Percentiles rank a stretch among this genome's conserved stretches.
These are phyloP conservation scores for Tilletiopsis washingtonensis DNA, from an alignment of 1,284 basidiomycete genomes.

Conservation along the genomic window DNA sequence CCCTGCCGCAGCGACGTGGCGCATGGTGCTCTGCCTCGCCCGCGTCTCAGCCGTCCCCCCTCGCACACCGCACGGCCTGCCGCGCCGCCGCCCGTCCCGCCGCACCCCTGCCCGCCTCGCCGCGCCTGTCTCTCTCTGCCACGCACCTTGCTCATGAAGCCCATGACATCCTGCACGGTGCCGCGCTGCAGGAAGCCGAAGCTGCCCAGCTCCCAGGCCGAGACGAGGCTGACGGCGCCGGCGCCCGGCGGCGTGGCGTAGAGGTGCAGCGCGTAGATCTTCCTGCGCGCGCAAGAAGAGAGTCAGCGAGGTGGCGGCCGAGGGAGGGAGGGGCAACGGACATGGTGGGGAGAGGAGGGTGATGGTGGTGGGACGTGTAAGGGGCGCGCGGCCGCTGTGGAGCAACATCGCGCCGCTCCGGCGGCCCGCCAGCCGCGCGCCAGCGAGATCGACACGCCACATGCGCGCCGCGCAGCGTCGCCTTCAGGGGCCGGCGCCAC, in stretches of 20 bases:
- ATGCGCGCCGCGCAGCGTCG: too few species aligned
- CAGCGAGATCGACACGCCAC: too few species aligned
- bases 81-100: not conserved
- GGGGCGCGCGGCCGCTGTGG: too few species aligned
- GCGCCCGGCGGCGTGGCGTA: slow-evolving; percentile 43
- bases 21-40: not conserved
- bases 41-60: not conserved
- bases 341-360: too few species aligned
- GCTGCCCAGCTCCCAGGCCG: slow-evolving; percentile 73
- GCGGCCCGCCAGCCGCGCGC: too few species aligned
- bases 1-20: too few species aligned
- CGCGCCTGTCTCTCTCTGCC: not conserved
- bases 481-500: too few species aligned
- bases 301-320: too few species aligned
- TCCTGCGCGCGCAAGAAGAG: too few species aligned
- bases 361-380: too few species aligned
- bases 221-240: slow-evolving; percentile 58
- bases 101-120: not conserved
- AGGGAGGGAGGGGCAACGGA: too few species aligned
- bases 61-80: not conserved
- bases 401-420: too few species aligned
- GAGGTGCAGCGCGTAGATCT: slow-evolving; percentile 5
- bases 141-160: slow-evolving; percentile 45
- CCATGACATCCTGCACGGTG: slow-evolving; percentile 47
- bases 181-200: slow-evolving; percentile 89